Percentiles rank a stretch among this genome's conserved stretches.
phyloP scores from a whole-genome alignment of 306 rosid species.

The Corylus heterophylla region DNA sequence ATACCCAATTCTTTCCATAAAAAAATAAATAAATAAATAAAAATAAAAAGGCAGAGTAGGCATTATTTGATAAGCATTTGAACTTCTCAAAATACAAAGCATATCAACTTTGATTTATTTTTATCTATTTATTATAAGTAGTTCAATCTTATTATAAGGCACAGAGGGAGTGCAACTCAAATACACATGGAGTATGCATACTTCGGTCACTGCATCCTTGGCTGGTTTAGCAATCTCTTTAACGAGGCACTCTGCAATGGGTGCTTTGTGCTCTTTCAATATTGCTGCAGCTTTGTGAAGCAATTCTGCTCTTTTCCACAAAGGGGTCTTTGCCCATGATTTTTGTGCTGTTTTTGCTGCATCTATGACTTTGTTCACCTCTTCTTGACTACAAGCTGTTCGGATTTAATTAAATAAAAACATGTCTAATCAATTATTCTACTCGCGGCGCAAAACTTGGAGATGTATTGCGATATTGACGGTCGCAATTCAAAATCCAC shows the following conservation, averaged over 20 bases:
- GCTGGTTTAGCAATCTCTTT: slow-evolving; percentile 97
- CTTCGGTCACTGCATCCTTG: slow-evolving; percentile 95
- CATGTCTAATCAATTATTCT: background rate
- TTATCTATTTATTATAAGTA: too few relatives aligned
- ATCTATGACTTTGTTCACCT: slow-evolving; percentile 89
- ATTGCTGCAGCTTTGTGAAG: slow-evolving; percentile 97
- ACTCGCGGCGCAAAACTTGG: too few relatives aligned
- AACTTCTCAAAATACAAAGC: background rate
- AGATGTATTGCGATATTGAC: too few relatives aligned
- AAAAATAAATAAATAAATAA: background rate
- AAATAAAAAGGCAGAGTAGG: background rate
- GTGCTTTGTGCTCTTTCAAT: slow-evolving; percentile 81
- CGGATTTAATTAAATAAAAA: background rate
- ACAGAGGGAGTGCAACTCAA: too few relatives aligned
- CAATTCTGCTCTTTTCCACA: slow-evolving; percentile 96
- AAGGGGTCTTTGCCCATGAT: slow-evolving; percentile 93
- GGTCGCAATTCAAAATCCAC: too few relatives aligned
- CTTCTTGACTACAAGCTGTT: slow-evolving; percentile 91
- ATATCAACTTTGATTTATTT: background rate
- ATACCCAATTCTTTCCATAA: background rate
- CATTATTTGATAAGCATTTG: background rate
- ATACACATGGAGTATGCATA: background rate
- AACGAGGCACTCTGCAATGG: slow-evolving; percentile 84
- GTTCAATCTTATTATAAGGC: too few relatives aligned
- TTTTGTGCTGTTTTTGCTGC: slow-evolving; percentile 83